Percentiles rank a stretch among this genome's conserved stretches.
Evolutionary conservation across 768 basidiomycete species (phyloP).

Genomic region (Naganishia vaughanmartiniae): DNA sequence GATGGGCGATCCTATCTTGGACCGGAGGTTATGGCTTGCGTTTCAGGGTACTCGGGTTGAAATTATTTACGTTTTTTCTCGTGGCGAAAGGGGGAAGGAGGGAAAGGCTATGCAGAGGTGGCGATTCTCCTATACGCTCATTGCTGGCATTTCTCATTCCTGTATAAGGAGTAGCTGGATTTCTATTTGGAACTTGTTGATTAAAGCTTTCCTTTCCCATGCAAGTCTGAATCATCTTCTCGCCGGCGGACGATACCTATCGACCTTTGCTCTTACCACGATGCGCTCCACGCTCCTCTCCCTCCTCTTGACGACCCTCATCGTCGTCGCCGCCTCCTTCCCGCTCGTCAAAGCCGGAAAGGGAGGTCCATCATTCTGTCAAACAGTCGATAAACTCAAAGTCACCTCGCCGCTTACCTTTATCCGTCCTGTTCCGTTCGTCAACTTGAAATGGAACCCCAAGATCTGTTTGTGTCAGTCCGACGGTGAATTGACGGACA

Average conservation of each 20-base stretch:
- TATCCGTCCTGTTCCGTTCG: conserved; percentile 6
- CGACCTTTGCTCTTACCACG: background rate
- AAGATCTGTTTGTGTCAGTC: conserved; percentile 18
- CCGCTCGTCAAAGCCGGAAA: background rate
- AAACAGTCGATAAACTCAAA: conserved; percentile 21
- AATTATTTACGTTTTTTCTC: background rate
- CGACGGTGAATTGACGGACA: conserved; percentile 9
- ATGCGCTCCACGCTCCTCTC: conserved; percentile 9
- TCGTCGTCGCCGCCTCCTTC: background rate
- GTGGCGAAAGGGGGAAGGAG: background rate
- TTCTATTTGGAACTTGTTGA: background rate
- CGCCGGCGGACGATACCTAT: too few species aligned
- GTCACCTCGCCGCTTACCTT: conserved; percentile 17
- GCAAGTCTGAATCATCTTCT: background rate
- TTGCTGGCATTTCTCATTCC: too few species aligned
- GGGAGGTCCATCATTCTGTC: conserved; percentile 7
- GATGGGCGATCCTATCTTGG: too few species aligned
- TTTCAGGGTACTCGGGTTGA: conserved; percentile 5
- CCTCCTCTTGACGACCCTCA: background rate
- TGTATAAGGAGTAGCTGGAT: too few species aligned
- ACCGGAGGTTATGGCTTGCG: background rate
- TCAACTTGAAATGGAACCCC: conserved; percentile 24
- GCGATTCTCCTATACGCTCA: too few species aligned
- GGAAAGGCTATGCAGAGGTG: too few species aligned
- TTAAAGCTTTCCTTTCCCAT: background rate